Conservation (phyloP, 129 eudicot species). For the Scalesia atractyloides region DNA sequence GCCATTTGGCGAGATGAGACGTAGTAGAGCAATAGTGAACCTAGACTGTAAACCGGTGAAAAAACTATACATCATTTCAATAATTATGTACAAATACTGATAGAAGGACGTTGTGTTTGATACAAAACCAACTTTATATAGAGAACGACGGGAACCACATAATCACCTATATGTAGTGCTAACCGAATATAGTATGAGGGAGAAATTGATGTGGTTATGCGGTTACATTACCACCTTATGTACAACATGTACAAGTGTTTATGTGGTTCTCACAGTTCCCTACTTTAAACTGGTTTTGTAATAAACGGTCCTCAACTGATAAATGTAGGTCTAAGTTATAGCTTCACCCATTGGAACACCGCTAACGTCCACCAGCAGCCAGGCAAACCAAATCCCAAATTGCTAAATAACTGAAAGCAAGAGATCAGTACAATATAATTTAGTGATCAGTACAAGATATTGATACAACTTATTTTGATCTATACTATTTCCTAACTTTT, state of each 20-base stretch:
- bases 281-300: background rate
- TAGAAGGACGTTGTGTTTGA: background rate
- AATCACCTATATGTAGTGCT: background rate
- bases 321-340: background rate
- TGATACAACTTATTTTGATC: constrained; percentile 10
- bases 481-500: background rate
- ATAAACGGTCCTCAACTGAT: background rate
- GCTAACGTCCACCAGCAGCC: constrained; percentile 95
- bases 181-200: background rate
- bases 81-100: background rate
- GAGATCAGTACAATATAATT: constrained; percentile 1
- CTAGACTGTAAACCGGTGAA: constrained; percentile 55
- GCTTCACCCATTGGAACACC: constrained; percentile 85
- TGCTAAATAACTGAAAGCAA: constrained; percentile 55
- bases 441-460: background rate
- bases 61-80: background rate
- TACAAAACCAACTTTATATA: background rate
- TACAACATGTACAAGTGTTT: background rate
- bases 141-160: background rate
- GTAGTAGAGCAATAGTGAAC: constrained; percentile 60
- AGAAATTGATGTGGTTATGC: background rate
- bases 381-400: constrained; percentile 67
- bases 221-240: background rate
- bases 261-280: background rate
- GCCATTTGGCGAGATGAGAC: constrained; percentile 67